Percentiles rank a stretch among this genome's conserved stretches.
phyloP scores from a whole-genome alignment of 1,284 basidiomycete genomes.

The Rhodotorula sp. region DNA sequence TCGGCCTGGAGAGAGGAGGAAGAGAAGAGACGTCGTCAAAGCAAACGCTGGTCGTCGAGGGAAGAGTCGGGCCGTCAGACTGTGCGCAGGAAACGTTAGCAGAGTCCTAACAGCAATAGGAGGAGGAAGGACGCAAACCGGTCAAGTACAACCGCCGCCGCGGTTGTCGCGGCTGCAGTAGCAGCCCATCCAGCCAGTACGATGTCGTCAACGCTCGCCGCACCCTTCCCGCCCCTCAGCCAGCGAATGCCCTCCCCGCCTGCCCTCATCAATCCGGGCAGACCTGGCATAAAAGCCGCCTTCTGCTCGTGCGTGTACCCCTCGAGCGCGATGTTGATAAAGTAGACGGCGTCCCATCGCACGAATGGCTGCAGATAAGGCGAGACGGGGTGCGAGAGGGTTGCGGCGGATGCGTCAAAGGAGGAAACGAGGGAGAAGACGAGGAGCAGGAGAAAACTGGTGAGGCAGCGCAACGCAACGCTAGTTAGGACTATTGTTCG shows the following conservation, averaged over 20 bases:
- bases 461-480: not conserved
- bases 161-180: constrained; percentile 44
- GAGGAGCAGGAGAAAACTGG: not conserved
- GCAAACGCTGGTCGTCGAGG: constrained; percentile 54
- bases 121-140: constrained; percentile 47
- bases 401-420: constrained; percentile 18
- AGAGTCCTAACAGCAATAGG: not conserved
- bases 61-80: constrained; percentile 55
- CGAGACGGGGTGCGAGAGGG: not conserved
- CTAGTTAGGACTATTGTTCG: not conserved
- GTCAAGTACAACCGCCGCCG: constrained; percentile 62
- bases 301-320: constrained; percentile 75
- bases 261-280: constrained; percentile 59
- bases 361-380: constrained; percentile 2
- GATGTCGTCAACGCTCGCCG: constrained; percentile 44
- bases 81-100: not conserved
- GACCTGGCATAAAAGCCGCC: constrained; percentile 82
- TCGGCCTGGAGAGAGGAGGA: constrained; percentile 77
- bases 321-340: constrained; percentile 61
- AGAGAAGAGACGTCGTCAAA: constrained; percentile 63
- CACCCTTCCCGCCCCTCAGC: constrained; percentile 42
- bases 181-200: constrained; percentile 44
- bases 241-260: constrained; percentile 46
- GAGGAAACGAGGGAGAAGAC: constrained; percentile 9
- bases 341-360: constrained; percentile 89